A percentile compares a stretch with the other conserved stretches of the same genome.
These are phyloP conservation scores for Hymenoscyphus repandus DNA, from an alignment of 2,329 filamentous ascomycete species.

Conservation along the genomic window DNA sequence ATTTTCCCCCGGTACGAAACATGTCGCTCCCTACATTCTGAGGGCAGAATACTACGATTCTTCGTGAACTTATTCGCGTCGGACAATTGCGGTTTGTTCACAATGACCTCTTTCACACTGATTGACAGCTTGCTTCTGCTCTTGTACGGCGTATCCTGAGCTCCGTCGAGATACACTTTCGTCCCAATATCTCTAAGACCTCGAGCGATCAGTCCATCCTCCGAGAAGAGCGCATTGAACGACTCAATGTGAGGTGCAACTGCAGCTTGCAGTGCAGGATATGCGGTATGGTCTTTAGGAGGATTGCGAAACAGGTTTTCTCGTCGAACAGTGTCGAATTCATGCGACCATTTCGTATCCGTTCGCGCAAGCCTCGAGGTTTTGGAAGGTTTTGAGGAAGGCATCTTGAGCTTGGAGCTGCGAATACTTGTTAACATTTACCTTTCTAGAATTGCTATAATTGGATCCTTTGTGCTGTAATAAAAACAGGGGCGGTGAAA, in stretches of 20 bases:
- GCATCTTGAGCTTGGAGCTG: slow-evolving; percentile 2
- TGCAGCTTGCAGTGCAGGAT: slow-evolving; percentile 79
- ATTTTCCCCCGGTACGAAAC: slow-evolving; percentile 85
- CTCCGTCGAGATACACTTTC: slow-evolving; percentile 81
- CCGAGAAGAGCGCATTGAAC: slow-evolving; percentile 84
- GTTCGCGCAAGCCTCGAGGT: slow-evolving; percentile 35
- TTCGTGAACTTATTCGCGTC: slow-evolving; percentile 76
- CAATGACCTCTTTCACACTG: slow-evolving; percentile 71
- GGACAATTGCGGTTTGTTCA: slow-evolving; percentile 78
- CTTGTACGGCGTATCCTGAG: slow-evolving; percentile 53
- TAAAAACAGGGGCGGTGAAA: too few relatives aligned
- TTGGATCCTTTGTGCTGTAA: too few relatives aligned
- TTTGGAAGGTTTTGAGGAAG: slow-evolving; percentile 2
- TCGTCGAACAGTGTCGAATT: slow-evolving; percentile 80
- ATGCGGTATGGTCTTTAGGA: slow-evolving; percentile 80
- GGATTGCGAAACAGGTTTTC: slow-evolving; percentile 87
- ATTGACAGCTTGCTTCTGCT: slow-evolving; percentile 72
- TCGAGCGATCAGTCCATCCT: slow-evolving; percentile 67
- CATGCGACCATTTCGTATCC: slow-evolving; percentile 71
- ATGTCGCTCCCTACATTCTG: slow-evolving; percentile 93
- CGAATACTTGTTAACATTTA: neutral
- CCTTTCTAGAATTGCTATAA: too few relatives aligned
- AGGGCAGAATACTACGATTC: slow-evolving; percentile 80
- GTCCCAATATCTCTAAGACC: slow-evolving; percentile 84
- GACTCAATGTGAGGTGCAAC: slow-evolving; percentile 90